Evolutionary conservation across 306 rosid species (phyloP), one percentile per base, ranked within the genome.

Genomic region (Pyrus betulifolia): DNA sequence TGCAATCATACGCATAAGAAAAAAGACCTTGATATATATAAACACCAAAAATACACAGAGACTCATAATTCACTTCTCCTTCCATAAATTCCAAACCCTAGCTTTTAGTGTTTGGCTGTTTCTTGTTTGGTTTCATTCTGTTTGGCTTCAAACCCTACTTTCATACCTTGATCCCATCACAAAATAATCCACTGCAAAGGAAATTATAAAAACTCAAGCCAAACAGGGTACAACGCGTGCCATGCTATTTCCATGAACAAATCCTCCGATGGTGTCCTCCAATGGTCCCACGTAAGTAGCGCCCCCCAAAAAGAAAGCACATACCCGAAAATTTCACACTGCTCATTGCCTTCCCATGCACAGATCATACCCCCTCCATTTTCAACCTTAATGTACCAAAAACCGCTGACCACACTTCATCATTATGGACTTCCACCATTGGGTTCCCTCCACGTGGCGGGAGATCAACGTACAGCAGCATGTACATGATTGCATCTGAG

Each of bases 61-160:
- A 35, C 70, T 21, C 55, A 72, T 40, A 65, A 38, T 30, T 10
- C 58, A 27, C 27, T 38, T 65, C 23, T 57, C 49, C 52, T 15
- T 67, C 57, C 45, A 67, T 28, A 75, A 70, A 21, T 72, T 81
- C 84, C 84, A 81, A 81, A 70, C 31, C 61, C 55, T 9, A 66
- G 72, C 81, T 76, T 75, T 81, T 62, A 65, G 80, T 64, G 42
- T 80, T 80, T 60, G 83, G 75, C 71, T 17, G 8, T 27, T 65
- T 71, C 27, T n/a, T 22, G 21, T 69, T 61, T 15, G 60, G 31
- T 51, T 70, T 44, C 23, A 45, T 25, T 66, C 30, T 65, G 35
- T 72, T 73, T 79, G 69, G 78, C 71, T 72, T 72, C 77, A 54
- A 31, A 72, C 72, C 23, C 78, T 21, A 27, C n/a, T 65, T 35